Percentiles rank a stretch among this genome's conserved stretches.
Conservation (phyloP, 2,329 filamentous ascomycete species). For the Sclerotinia glacialis region DNA sequence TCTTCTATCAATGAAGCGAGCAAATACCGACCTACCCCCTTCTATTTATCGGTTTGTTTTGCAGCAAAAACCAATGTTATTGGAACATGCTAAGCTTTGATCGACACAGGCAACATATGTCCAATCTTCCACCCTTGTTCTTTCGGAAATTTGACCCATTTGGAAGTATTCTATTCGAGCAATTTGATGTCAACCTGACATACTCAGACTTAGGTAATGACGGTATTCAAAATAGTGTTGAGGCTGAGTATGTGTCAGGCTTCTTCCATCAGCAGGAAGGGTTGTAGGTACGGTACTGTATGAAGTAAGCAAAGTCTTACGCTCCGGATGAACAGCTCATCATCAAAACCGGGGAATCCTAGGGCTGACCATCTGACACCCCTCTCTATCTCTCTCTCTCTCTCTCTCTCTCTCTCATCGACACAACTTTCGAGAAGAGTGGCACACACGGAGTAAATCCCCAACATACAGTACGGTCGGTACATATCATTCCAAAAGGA, state of each 20-base stretch:
- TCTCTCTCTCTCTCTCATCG: neutral
- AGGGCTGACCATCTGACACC: neutral
- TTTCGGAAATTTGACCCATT: conserved; percentile 9
- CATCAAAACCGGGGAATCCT: neutral
- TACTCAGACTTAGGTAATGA: neutral
- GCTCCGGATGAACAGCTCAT: neutral
- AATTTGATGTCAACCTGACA: neutral
- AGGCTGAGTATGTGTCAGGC: neutral
- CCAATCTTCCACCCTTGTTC: conserved; percentile 6
- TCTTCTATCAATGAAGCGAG: neutral
- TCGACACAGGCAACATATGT: conserved; percentile 14
- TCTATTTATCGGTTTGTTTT: neutral
- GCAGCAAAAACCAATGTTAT: neutral
- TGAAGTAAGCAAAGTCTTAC: neutral
- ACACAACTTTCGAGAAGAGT: neutral
- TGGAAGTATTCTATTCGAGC: neutral
- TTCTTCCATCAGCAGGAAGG: neutral
- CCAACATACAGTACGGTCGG: too few species aligned
- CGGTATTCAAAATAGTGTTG: neutral
- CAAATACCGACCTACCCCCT: neutral
- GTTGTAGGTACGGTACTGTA: too few species aligned
- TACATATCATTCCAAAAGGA: neutral
- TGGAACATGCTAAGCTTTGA: conserved; percentile 17
- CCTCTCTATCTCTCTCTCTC: too few species aligned
- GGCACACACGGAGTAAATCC: neutral